Conservation (phyloP, 2,329 filamentous ascomycete genomes). For the Phaeophleospora eucalypticola region DNA sequence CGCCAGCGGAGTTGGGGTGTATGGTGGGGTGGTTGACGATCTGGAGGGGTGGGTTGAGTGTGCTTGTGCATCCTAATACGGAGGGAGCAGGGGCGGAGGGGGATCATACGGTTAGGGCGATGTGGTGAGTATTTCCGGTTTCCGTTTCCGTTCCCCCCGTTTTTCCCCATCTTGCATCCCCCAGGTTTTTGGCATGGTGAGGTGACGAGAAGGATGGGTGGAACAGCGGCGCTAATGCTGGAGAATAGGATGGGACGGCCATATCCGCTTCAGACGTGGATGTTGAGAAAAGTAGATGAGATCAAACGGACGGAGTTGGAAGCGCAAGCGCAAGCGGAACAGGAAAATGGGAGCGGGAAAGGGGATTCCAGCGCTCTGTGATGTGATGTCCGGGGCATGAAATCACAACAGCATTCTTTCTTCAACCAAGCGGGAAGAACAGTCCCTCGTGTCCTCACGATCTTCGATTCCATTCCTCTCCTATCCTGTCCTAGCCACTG, state of each 20-base stretch:
- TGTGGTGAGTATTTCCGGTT: constrained; percentile 48
- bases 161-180: background rate
- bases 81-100: constrained; percentile 56
- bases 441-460: too few relatives aligned
- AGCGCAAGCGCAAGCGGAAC: constrained; percentile 8
- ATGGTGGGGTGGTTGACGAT: constrained; percentile 83
- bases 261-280: constrained; percentile 55
- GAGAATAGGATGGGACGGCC: constrained; percentile 56
- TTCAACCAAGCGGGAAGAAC: too few relatives aligned
- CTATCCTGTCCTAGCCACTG: too few relatives aligned
- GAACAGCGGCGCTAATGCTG: too few relatives aligned
- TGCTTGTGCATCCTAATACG: constrained; percentile 78
- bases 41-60: constrained; percentile 74
- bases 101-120: constrained; percentile 65
- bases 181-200: too few relatives aligned
- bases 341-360: constrained; percentile 2
- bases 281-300: constrained; percentile 41
- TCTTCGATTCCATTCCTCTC: too few relatives aligned
- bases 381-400: too few relatives aligned
- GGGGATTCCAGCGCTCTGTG: too few relatives aligned
- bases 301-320: constrained; percentile 1
- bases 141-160: background rate
- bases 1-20: constrained; percentile 78
- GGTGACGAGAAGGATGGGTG: too few relatives aligned
- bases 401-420: too few relatives aligned